Base-by-base conservation (phyloP, 2,329 filamentous ascomycete species). In the Didymosphaeria variabile region DNA sequence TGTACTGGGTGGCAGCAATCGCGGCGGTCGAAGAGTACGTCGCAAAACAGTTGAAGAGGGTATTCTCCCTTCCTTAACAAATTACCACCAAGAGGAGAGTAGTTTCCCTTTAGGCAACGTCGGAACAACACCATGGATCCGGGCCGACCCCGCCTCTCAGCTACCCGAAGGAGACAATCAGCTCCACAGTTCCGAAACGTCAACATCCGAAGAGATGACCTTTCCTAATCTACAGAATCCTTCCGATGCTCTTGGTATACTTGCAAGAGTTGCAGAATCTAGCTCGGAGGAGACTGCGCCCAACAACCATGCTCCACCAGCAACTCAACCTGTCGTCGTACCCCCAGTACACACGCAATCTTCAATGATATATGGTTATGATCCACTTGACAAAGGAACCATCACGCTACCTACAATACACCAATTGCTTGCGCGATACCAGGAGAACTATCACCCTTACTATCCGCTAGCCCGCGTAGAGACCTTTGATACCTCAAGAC, bases 371-470 rank as follows among this genome's bases (percentile, higher is more conserved):
- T 72, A 69, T 81, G 74, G 80, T 0, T 86, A 79, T 71, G 78
- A 61, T 2, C 72, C 82, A 34, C 69, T 83, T 9, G 75, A 79
- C 38, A 73, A 79, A 21, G 81, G 81, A 6, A 69, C 74, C 7
- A 72, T 84, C 8, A 78, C 78, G 0, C 66, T 79, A 23, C 80
- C 81, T 15, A 84, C 82, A 19, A 79, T 88, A 38, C 83, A 82
- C 64, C 79, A 84, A 64, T 77, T 88, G 44, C 79, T 88, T 19
- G 76, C 79, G 42, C 87, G 88, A 31, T 91, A 90, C 67, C 86
- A 86, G 58, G 81, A 88, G 59, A 83, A 87, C 62, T 91, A 90
- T 66, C 89, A 92, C 68, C 87, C 88, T 0, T 91, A 89, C 77
- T 90, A 91, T 58, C 90, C 90, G 0, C 79, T 92, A 29, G 89